Percentiles rank a stretch among this genome's conserved stretches.
These are phyloP conservation scores for Cercospora janseana DNA, from an alignment of 2,329 filamentous ascomycete species.

Conservation along the genomic window DNA sequence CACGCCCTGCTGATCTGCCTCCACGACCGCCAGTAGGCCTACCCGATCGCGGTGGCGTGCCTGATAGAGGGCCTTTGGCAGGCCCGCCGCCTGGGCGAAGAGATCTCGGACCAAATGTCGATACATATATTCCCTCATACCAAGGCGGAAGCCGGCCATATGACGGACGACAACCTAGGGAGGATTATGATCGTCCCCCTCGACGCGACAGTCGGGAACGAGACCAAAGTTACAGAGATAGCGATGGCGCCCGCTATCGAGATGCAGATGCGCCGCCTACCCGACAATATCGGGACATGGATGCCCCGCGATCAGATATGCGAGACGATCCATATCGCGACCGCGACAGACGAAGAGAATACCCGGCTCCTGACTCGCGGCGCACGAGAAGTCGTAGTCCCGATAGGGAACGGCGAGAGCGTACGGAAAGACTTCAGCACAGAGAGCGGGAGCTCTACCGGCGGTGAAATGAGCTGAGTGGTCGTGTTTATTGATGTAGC, in stretches of 20 bases:
- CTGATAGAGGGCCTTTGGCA: conserved; percentile 34
- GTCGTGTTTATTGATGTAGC: conserved; percentile 4
- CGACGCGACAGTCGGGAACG: conserved; percentile 27
- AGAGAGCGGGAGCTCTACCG: conserved; percentile 39
- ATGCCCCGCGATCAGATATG: conserved; percentile 17
- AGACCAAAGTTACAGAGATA: conserved; percentile 18
- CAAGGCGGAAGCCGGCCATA: conserved; percentile 24
- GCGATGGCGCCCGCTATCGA: conserved; percentile 23
- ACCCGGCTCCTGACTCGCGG: conserved; percentile 29
- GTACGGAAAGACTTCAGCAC: conserved; percentile 33
- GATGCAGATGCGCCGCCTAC: conserved; percentile 27
- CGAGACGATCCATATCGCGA: conserved; percentile 26
- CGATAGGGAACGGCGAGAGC: conserved; percentile 31
- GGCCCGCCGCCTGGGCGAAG: conserved; percentile 17
- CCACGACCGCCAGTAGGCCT: conserved; percentile 27
- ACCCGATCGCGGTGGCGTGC: conserved; percentile 29
- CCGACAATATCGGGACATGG: conserved; percentile 27
- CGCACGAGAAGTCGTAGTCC: conserved; percentile 36
- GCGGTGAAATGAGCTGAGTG: neutral
- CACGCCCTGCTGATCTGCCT: conserved; percentile 25
- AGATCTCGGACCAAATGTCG: conserved; percentile 31
- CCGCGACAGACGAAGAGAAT: conserved; percentile 29
- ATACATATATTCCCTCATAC: conserved; percentile 50
- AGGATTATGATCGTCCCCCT: conserved; percentile 23
- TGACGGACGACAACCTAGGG: conserved; percentile 24